Evolutionary conservation across 1,284 basidiomycete genomes (phyloP), one percentile per base, ranked within the genome.

Genomic region (Ceratobasidium sp.): DNA sequence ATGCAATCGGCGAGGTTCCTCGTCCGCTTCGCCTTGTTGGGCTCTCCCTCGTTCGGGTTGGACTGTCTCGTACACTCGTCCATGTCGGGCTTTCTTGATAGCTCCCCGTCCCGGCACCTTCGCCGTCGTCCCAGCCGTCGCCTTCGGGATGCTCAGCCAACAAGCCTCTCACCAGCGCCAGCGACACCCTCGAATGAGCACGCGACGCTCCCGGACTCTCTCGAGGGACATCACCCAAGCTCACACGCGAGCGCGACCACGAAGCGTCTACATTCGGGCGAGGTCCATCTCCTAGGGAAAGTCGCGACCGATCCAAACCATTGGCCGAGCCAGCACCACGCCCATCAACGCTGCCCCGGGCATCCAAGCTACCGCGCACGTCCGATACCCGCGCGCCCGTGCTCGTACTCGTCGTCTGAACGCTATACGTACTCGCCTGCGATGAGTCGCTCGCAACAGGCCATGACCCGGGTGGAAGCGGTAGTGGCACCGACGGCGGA

Each of bases 111-210:
- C 71, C 71, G 49, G 43, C 34, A 57, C 54, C 34, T 1, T 51
- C 32, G n/a, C 25, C 57, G 17, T 51, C 71, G n/a, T 74, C 71
- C 71, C 71, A 74, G 11, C 34, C 71, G n/a, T 74, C 71, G 1
- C 54, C 56, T 44, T 65, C 71, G 1, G 61, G 61, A 54, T 74
- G 61, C 49, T 74, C 71, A 49, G 59, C 57, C 43, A 74, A 34
- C 49, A 40, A 49, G 3, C 71, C 71, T 19, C 56, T 56, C 13
- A 29, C 25, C 17, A 62, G 25, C 22, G 56, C 69, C 43, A 73
- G n/a, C 5, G 57, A 73, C 17, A 73, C 56, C 25, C 57, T 43
- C 40, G 56, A 62, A 46, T 61, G 65, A 7, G 65, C 32, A 8
- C 65, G 15, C 5, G 65, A 54, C 17, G 49, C 49, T 40, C 49